A percentile compares a stretch with the other conserved stretches of the same genome.
phyloP scores from a whole-genome alignment of 805 yeast genomes.

The Nakazawaea holstii region DNA sequence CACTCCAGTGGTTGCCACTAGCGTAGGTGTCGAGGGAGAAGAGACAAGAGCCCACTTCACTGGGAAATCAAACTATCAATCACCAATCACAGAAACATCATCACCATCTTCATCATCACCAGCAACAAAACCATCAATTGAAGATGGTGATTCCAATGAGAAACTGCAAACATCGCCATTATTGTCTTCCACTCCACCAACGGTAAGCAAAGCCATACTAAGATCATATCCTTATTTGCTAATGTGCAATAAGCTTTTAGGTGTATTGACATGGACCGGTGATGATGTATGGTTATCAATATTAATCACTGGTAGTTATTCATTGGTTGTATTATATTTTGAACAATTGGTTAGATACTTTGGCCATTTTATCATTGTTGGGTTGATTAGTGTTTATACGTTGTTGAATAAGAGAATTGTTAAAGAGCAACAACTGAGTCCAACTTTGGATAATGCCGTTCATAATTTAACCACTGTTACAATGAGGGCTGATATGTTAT shows the following conservation, averaged over 20 bases:
- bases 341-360: slow-evolving; percentile 73
- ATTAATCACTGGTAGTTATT: slow-evolving; percentile 49
- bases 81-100: neutral
- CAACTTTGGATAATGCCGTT: slow-evolving; percentile 84
- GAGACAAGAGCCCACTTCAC: slow-evolving; percentile 35
- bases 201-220: slow-evolving; percentile 78
- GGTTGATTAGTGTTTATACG: slow-evolving; percentile 54
- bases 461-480: slow-evolving; percentile 71
- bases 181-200: slow-evolving; percentile 84
- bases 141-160: slow-evolving; percentile 3
- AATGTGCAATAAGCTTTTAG: slow-evolving; percentile 61
- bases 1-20: slow-evolving; percentile 19
- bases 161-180: slow-evolving; percentile 68
- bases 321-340: slow-evolving; percentile 65
- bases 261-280: slow-evolving; percentile 86
- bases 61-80: slow-evolving; percentile 23
- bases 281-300: slow-evolving; percentile 76
- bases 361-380: slow-evolving; percentile 74
- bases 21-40: slow-evolving; percentile 24
- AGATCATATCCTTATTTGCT: slow-evolving; percentile 81
- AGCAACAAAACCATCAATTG: slow-evolving; percentile 10
- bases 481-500: slow-evolving; percentile 67
- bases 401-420: slow-evolving; percentile 51
- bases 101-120: neutral
- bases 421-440: slow-evolving; percentile 54